Base-by-base conservation (phyloP, 805 yeast species). In the Saccharomycopsis guyanensis region DNA sequence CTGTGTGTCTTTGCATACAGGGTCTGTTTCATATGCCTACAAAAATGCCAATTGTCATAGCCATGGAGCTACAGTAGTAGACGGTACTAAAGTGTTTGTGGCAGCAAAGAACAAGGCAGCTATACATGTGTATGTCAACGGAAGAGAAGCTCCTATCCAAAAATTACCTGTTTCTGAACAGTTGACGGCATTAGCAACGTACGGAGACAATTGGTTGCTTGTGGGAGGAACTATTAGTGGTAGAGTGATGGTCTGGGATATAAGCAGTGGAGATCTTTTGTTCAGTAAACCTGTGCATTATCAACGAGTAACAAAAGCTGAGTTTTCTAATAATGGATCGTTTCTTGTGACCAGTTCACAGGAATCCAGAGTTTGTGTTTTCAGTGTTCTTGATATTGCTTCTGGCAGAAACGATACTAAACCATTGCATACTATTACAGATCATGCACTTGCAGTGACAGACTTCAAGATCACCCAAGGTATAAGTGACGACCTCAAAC, bases 141-240 rank as follows among this genome's bases (percentile, higher is more conserved):
- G 61, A 50, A 57, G 66, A 54, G 70, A 71, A 55, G 69, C 86
- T 27, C 75, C 80, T 4, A 86, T 85, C 54, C 93, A 88, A 66
- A 71, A 82, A 56, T 70, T 89, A 35, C 93, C 96, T 0, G 69
- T 89, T 12, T 96, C 97, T 0, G 97, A 86, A 61, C 78, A 76
- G 44, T 63, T 89, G 35, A 64, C 74, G 12, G 76, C 86, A 58
- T 56, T 86, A 41, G 66, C 74, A 0, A 56, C 76, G 3, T 50
- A 58, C 24, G 57, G 57, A 24, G 52, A 55, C 15, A 52, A 52
- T 18, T 81, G 83, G 72, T 59, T 85, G 34, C 62, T 93, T 22
- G 81, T 78, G 4, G 95, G 82, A 38, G 88, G 91, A 50, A 72
- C 93, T 44, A 59, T 68, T 49, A 58, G 81, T n/a, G 97, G 97